Percentiles rank a stretch among this genome's conserved stretches.
Evolutionary conservation across 148 eudicot genomes (phyloP).

Genomic region (Spergularia marina): DNA sequence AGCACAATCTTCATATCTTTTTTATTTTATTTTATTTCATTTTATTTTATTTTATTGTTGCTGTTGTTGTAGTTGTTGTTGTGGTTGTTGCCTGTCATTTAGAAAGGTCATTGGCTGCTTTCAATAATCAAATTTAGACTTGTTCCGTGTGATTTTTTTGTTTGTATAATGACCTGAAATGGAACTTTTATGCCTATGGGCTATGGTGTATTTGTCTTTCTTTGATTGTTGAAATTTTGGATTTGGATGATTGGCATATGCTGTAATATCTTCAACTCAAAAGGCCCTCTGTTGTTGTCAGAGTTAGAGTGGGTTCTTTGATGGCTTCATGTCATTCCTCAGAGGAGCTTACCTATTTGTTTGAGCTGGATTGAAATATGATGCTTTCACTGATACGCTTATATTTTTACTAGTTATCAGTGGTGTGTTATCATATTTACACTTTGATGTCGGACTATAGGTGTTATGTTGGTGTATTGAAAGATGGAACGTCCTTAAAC

Average conservation of each 20-base stretch:
- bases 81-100: background rate
- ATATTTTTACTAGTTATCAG: background rate
- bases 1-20: background rate
- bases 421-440: background rate
- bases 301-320: slow-evolving; percentile 3
- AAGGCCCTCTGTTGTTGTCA: background rate
- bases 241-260: background rate
- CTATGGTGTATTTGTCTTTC: background rate
- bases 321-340: background rate
- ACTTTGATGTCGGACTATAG: background rate
- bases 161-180: background rate
- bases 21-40: too few species aligned
- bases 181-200: background rate
- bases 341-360: too few species aligned
- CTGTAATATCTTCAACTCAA: too few species aligned
- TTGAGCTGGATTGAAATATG: too few species aligned
- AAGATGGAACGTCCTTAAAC: background rate
- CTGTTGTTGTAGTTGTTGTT: background rate
- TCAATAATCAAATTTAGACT: background rate
- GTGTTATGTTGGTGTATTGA: too few species aligned
- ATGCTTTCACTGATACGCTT: background rate
- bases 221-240: background rate
- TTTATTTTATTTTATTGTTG: background rate
- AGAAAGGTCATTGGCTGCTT: background rate
- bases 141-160: background rate